Conservation (phyloP, 257 asterid genomes). For the Orobanche coerulescens region DNA sequence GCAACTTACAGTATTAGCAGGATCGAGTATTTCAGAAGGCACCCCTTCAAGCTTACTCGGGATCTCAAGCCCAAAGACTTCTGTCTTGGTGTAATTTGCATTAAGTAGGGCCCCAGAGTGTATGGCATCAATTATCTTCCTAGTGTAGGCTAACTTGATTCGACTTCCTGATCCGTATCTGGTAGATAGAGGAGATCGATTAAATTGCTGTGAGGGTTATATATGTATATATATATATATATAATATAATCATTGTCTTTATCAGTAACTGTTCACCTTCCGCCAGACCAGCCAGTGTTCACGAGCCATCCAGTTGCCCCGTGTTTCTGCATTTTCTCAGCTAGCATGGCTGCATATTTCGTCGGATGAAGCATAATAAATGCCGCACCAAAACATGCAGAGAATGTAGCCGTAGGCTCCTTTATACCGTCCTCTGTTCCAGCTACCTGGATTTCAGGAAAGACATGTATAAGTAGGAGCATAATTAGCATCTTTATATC, state of each 20-base stretch:
- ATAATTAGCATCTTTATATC: no score
- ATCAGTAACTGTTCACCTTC: conserved; percentile 41
- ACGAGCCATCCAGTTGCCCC: conserved; percentile 94
- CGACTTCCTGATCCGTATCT: no score
- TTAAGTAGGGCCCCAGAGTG: no score
- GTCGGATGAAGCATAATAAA: conserved; percentile 89
- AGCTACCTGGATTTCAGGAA: conserved; percentile 47
- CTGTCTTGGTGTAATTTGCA: conserved; percentile 56
- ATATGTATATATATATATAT: no score
- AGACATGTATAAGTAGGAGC: background rate
- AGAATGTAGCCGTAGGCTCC: conserved; percentile 86
- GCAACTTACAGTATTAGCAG: conserved; percentile 60
- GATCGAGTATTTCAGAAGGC: conserved; percentile 71
- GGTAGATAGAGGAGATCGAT: no score
- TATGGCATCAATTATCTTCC: no score
- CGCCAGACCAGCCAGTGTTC: conserved; percentile 92
- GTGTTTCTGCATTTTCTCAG: conserved; percentile 74
- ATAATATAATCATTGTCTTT: background rate
- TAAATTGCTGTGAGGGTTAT: no score
- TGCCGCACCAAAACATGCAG: no score
- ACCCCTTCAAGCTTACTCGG: conserved; percentile 69
- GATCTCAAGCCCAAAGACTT: conserved; percentile 66
- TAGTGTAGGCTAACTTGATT: no score
- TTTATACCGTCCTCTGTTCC: conserved; percentile 92
- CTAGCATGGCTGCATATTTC: conserved; percentile 76